Conservation (phyloP, 192 early-diverging fungal genomes). For the Thamnidium elegans region DNA sequence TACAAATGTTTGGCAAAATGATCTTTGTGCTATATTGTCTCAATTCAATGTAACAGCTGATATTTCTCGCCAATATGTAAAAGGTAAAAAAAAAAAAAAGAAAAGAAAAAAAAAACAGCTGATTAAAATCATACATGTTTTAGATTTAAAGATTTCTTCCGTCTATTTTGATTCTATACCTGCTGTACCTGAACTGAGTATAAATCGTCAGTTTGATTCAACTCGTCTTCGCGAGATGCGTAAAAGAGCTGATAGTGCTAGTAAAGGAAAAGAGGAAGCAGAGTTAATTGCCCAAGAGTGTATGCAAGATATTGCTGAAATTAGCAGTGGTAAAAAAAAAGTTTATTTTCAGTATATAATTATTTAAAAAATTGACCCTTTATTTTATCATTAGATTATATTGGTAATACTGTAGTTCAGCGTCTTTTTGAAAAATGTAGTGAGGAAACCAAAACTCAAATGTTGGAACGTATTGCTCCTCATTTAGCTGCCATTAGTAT, state of each 20-base stretch:
- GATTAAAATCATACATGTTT: neutral
- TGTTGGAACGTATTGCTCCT: conserved; percentile 79
- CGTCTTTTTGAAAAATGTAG: conserved; percentile 80
- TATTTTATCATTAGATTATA: conserved; percentile 80
- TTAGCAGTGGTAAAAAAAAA: conserved; percentile 73
- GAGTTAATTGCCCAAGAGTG: conserved; percentile 78
- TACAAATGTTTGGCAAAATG: conserved; percentile 7
- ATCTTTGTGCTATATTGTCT: neutral
- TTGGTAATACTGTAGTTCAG: conserved; percentile 96
- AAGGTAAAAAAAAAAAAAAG: conserved; percentile 7
- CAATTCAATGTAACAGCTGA: neutral
- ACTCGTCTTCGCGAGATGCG: conserved; percentile 82
- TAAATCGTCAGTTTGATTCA: conserved; percentile 66
- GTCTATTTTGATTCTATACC: conserved; percentile 31
- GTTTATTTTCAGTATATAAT: neutral
- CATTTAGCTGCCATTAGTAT: conserved; percentile 88
- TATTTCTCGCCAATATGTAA: neutral
- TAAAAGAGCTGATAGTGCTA: conserved; percentile 65
- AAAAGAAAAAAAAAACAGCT: no score
- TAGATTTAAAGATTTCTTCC: conserved; percentile 13
- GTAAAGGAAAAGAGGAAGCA: conserved; percentile 49
- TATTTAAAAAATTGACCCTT: conserved; percentile 36
- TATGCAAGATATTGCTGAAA: conserved; percentile 82
- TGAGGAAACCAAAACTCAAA: conserved; percentile 67
- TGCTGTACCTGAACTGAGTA: conserved; percentile 15